Base-by-base conservation (phyloP, 2,329 filamentous ascomycete species). In the Nothophoma quercina region DNA sequence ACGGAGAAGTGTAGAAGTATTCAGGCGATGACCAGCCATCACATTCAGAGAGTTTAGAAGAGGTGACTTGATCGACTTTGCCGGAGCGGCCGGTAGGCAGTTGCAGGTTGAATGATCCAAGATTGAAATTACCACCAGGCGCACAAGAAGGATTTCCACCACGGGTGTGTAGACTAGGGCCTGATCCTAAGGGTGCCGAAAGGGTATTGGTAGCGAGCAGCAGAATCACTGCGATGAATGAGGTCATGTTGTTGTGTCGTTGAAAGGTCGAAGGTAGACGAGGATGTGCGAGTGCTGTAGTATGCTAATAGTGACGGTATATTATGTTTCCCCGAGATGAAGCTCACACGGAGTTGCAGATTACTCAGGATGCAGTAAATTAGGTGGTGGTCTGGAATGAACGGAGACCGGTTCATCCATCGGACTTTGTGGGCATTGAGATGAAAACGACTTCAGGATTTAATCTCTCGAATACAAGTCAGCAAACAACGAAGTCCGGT, bases 61-160 rank as follows among this genome's bases (percentile, higher is more conserved):
- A 55, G 7, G 65, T 50, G 28, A 78, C 69, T 16, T 62, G 65
- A 42, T 65, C 59, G 10, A 72, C 67, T 19, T 60, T 52, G 16
- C 67, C 66, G 7, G 44, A 15, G 23, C 39, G 64, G 42, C 74
- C 76, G 13, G 62, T 72, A 2, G 77, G 76, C 1, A 78, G 69
- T 50, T 78, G 76, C 2, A 79, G 72, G 8, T 59, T 71, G 65
- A 71, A 71, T 6, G 44, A 40, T 16, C 28, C 30, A 35, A 67
- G 55, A 32, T 62, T 50, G 46, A 65, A 58, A 55, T 60, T 59
- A 13, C 61, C 61, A 5, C 62, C 63, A 7, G 62, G 63, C 8
- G 62, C 61, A 30, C 62, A 63, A 10, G 42, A 38, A 6, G 59
- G 45, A 26, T 35, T 29, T 9, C 10, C 18, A 15, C 18, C 10